Conservation (phyloP, 371 early-diverging fungal species). For the Mucor mucedo region DNA sequence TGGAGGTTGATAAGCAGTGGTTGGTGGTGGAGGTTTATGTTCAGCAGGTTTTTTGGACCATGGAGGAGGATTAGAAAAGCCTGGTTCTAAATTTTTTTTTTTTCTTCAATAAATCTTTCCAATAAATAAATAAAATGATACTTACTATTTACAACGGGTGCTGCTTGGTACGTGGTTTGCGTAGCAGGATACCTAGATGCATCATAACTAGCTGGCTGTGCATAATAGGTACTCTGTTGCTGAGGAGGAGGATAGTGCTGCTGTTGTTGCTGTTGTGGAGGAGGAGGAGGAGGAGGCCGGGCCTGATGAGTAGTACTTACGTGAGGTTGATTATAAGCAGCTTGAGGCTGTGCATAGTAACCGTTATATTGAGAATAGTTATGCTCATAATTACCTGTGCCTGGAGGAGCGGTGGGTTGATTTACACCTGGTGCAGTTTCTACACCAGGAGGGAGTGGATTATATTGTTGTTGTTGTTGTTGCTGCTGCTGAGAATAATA, state of each 20-base stretch:
- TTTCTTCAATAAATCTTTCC: background rate
- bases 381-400: constrained; percentile 10
- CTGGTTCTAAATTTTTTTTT: constrained; percentile 4
- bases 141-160: constrained; percentile 17
- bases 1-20: constrained; percentile 1
- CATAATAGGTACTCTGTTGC: constrained; percentile 3
- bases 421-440: constrained; percentile 19
- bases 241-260: constrained; percentile 3
- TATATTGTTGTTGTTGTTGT: constrained; percentile 18
- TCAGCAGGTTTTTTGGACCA: constrained; percentile 21
- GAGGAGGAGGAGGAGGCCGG: constrained; percentile 1
- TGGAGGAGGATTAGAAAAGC: constrained; percentile 16
- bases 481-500: constrained; percentile 29
- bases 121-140: too few relatives aligned
- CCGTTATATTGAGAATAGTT: constrained; percentile 20
- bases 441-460: constrained; percentile 29
- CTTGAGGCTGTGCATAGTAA: constrained; percentile 17
- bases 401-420: constrained; percentile 2
- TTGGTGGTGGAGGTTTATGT: constrained; percentile 3
- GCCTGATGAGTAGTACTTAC: background rate
- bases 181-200: constrained; percentile 1
- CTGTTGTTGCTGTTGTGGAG: constrained; percentile 15
- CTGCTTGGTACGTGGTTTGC: constrained; percentile 3
- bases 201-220: background rate
- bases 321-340: constrained; percentile 11